Evolutionary conservation across 352 stramenopile species (phyloP).

Genomic region (Phytophthora citrophthora): DNA sequence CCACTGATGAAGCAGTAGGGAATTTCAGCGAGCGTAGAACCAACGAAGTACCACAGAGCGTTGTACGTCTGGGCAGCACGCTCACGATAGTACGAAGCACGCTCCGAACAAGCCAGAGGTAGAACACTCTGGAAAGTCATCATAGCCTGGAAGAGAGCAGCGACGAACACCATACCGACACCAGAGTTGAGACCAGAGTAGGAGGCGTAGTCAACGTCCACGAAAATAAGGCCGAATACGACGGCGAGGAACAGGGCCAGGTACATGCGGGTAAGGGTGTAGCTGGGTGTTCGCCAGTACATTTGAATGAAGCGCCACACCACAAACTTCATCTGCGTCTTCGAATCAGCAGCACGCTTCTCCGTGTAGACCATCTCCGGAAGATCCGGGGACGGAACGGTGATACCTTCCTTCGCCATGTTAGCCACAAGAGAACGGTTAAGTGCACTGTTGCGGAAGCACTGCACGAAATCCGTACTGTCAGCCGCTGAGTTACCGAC

Average conservation of each 20-base stretch:
- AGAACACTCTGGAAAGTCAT: conserved; percentile 75
- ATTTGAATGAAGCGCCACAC: conserved; percentile 37
- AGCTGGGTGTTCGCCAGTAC: conserved; percentile 64
- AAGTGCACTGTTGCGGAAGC: conserved; percentile 22
- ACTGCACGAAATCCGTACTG: conserved; percentile 28
- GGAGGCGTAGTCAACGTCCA: conserved; percentile 39
- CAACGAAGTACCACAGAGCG: conserved; percentile 61
- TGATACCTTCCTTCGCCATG: conserved; percentile 34
- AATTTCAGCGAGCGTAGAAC: conserved; percentile 64
- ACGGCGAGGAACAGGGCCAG: conserved; percentile 70
- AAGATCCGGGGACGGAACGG: conserved; percentile 21
- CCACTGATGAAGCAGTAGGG: conserved; percentile 54
- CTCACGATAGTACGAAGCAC: conserved; percentile 72
- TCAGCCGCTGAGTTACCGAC: conserved; percentile 18
- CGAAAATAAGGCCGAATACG: conserved; percentile 75
- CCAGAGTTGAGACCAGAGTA: conserved; percentile 44
- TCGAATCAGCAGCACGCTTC: conserved; percentile 32
- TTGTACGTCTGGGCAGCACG: conserved; percentile 85
- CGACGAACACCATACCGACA: conserved; percentile 59
- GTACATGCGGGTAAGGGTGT: conserved; percentile 71
- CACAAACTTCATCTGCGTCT: conserved; percentile 37
- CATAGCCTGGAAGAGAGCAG: conserved; percentile 71
- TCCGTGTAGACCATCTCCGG: conserved; percentile 35
- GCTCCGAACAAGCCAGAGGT: conserved; percentile 70
- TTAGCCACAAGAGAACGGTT: conserved; percentile 3